phyloP scores from a whole-genome alignment of 148 eudicot species.

The Heliamphora exappendiculata region DNA sequence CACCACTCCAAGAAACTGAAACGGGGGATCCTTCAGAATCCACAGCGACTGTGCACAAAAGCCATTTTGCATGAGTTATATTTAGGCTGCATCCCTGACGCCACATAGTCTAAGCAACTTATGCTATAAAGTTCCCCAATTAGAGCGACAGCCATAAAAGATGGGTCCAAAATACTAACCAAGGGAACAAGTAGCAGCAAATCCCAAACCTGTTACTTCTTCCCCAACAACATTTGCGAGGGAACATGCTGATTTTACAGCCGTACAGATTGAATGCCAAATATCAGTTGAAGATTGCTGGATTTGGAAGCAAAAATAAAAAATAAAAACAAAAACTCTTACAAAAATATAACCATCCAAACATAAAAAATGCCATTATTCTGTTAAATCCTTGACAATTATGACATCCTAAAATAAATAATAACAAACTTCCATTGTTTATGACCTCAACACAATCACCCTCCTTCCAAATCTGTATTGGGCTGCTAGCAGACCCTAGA shows the following conservation, averaged over 20 bases:
- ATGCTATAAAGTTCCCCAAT: not conserved
- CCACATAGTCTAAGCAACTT: not conserved
- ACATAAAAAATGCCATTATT: not conserved
- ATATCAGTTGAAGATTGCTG: constrained; percentile 99
- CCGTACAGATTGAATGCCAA: constrained; percentile 94
- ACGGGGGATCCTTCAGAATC: constrained; percentile 92
- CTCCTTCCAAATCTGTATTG: constrained; percentile 98
- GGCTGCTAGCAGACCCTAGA: constrained; percentile 77
- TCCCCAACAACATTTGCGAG: constrained; percentile 67
- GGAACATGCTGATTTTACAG: constrained; percentile 83
- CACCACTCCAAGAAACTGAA: constrained; percentile 96
- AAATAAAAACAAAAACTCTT: not conserved
- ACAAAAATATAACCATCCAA: not conserved
- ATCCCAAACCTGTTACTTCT: constrained; percentile 83
- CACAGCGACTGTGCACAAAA: constrained; percentile 68
- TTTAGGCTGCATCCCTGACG: not conserved
- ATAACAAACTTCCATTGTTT: not conserved
- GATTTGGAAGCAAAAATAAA: constrained; percentile 12
- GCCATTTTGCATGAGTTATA: not conserved
- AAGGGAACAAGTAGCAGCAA: constrained; percentile 98
- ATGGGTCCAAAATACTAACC: constrained; percentile 36
- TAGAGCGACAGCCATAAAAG: not conserved
- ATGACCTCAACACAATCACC: constrained; percentile 90
- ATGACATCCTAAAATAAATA: not conserved
- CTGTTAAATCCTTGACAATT: not conserved